Base-by-base conservation (phyloP, 495 filamentous ascomycete species). In the Podospora anserina region DNA sequence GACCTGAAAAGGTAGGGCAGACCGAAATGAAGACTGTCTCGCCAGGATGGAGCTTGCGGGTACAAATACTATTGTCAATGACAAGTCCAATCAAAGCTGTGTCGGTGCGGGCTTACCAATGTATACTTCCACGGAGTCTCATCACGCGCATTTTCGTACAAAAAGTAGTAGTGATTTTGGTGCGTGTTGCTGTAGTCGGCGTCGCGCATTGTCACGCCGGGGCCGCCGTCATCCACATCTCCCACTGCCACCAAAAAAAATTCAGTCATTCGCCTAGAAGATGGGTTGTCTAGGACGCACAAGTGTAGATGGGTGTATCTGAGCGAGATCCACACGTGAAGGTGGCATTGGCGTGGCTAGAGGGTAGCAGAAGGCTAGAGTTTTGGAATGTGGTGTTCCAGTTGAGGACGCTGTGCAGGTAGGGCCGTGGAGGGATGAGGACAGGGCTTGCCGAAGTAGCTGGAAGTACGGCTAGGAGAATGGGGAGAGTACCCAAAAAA, bases 101-200 rank as follows among this genome's bases (percentile, higher is more conserved):
- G 39, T 16, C 39, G 13, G 2, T 1, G 39, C 13, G 13, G 15
- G 1, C 69, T 54, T 64, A 74, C 72, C 58, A 61, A 6, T 54
- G 69, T 63, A 49, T 74, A 70, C 61, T 74, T 72, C 72, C 72
- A 74, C 13, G 70, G 70, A 19, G 66, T 66, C 0, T 72, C 62
- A 59, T 74, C 72, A n/a, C 63, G 63, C 20, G 26, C 64, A 19
- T 72, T 72, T 56, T 74, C 72, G 68, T 74, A 72, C 2, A 74
- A 56, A 32, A 74, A 72, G 63, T 70, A 74, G 58, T 66, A 71
- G 55, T 71, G 69, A 4, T 28, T 28, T 20, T 71, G 66, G 23
- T 53, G 23, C 18, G 15, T 57, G 61, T 71, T 71, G 26, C 61
- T 64, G 56, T 58, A 71, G 32, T 71, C 69, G 4, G 39, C 26